These are phyloP conservation scores for Acorus gramineus DNA, from an alignment of 106 monocot species.

Conservation along the genomic window DNA sequence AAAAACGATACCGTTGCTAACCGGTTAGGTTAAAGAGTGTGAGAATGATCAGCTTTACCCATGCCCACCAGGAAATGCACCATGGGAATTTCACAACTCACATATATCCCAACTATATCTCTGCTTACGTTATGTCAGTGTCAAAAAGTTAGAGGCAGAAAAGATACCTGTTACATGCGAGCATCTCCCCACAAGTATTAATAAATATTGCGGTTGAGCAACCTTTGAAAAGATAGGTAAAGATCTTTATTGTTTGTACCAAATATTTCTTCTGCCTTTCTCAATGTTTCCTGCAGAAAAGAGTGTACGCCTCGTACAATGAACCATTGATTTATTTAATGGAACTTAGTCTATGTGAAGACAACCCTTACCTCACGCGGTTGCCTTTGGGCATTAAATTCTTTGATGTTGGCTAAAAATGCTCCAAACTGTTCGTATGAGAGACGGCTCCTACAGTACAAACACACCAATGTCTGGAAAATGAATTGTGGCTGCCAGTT, in stretches of 20 bases:
- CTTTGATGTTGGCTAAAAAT: constrained; percentile 89
- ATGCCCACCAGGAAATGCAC: too few species aligned
- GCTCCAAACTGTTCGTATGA: constrained; percentile 93
- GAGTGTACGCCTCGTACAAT: too few species aligned
- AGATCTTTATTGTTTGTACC: constrained; percentile 48
- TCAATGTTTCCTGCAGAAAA: constrained; percentile 37
- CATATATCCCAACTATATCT: too few species aligned
- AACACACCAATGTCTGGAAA: neutral
- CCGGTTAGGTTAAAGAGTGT: too few species aligned
- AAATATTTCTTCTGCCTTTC: constrained; percentile 57
- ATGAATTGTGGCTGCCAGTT: neutral
- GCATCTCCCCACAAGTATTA: too few species aligned
- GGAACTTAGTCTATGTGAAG: neutral
- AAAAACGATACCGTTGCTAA: too few species aligned
- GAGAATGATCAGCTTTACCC: too few species aligned
- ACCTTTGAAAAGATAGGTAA: constrained; percentile 35
- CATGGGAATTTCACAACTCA: too few species aligned
- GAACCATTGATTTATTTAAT: too few species aligned
- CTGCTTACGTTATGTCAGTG: too few species aligned
- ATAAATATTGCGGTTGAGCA: constrained; percentile 26
- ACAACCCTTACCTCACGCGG: constrained; percentile 61
- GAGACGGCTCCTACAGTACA: constrained; percentile 57
- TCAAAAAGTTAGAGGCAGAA: too few species aligned
- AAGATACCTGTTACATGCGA: too few species aligned
- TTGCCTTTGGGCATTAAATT: constrained; percentile 73